Evolutionary conservation across 1,139 yeast genomes (phyloP).

Genomic region (Blastobotrys apis): DNA sequence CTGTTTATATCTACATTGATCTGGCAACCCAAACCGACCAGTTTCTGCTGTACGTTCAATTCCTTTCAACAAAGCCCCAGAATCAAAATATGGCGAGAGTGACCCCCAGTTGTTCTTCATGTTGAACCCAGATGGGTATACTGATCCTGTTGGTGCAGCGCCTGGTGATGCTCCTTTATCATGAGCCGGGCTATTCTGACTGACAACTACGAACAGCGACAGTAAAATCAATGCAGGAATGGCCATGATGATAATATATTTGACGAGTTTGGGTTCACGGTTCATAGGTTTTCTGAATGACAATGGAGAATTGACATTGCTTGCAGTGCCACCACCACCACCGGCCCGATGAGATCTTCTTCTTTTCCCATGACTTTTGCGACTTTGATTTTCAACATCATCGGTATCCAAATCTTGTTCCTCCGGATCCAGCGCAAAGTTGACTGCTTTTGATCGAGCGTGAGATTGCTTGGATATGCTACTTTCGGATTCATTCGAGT

Average conservation of each 20-base stretch:
- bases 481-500: background rate
- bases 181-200: slow-evolving; percentile 22
- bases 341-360: background rate
- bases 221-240: slow-evolving; percentile 29
- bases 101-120: slow-evolving; percentile 43
- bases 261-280: slow-evolving; percentile 7
- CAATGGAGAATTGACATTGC: no score
- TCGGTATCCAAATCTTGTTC: background rate
- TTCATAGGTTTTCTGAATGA: background rate
- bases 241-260: slow-evolving; percentile 23
- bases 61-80: slow-evolving; percentile 36
- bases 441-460: slow-evolving; percentile 2
- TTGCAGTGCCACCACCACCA: no score
- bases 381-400: background rate
- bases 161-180: slow-evolving; percentile 32
- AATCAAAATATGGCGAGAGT: slow-evolving; percentile 40
- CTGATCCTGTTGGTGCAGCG: slow-evolving; percentile 40
- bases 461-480: no score
- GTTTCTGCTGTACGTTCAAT: slow-evolving; percentile 23
- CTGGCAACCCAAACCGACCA: slow-evolving; percentile 31
- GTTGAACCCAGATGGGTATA: slow-evolving; percentile 37
- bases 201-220: slow-evolving; percentile 26
- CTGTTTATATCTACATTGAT: slow-evolving; percentile 32
- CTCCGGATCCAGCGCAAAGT: slow-evolving; percentile 2
- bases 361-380: no score